phyloP scores from a whole-genome alignment of 164 flowering plant genomes.

The Tetrastigma voinierianum region DNA sequence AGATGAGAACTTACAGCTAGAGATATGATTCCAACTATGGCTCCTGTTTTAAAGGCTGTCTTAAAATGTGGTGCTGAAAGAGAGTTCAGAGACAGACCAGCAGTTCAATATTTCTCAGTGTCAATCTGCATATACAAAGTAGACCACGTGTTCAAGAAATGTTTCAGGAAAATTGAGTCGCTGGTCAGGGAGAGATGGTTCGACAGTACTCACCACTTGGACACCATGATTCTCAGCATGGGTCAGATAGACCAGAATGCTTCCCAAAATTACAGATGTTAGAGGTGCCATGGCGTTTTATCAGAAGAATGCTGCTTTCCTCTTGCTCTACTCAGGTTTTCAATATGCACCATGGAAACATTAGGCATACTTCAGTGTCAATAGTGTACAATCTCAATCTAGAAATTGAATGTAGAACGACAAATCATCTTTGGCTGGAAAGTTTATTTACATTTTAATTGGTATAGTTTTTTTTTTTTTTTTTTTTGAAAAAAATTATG shows the following conservation, averaged over 20 bases:
- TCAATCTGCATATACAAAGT: slow-evolving; percentile 50
- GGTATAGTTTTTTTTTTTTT: too few species aligned
- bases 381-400: too few species aligned
- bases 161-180: not conserved
- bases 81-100: slow-evolving; percentile 46
- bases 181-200: not conserved
- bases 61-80: slow-evolving; percentile 46
- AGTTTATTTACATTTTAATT: too few species aligned
- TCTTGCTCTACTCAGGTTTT: slow-evolving; percentile 44
- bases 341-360: too few species aligned
- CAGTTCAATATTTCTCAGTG: too few species aligned
- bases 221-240: slow-evolving; percentile 70
- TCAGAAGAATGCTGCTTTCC: slow-evolving; percentile 49
- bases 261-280: slow-evolving; percentile 50
- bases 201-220: slow-evolving; percentile 44
- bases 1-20: slow-evolving; percentile 60
- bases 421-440: too few species aligned
- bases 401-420: too few species aligned
- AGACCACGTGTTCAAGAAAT: too few species aligned
- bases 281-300: slow-evolving; percentile 59
- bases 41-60: slow-evolving; percentile 66
- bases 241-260: slow-evolving; percentile 50
- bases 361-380: too few species aligned
- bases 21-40: slow-evolving; percentile 68
- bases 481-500: too few species aligned